Evolutionary conservation across 1,139 yeast species (phyloP).

Genomic region (Casaregolazyma suthepensis): DNA sequence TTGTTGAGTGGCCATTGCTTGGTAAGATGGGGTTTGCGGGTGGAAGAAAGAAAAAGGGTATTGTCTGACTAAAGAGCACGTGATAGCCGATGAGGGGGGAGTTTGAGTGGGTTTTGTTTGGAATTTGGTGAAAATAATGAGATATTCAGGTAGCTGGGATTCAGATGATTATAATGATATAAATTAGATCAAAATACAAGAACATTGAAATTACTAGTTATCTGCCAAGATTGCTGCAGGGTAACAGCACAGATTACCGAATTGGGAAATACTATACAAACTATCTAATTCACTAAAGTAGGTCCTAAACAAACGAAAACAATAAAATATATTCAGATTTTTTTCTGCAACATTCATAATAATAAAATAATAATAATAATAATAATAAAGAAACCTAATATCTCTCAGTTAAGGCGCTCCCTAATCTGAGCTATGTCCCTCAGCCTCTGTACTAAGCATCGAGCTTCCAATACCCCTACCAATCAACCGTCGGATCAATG

Average conservation of each 20-base stretch:
- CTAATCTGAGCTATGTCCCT: not conserved
- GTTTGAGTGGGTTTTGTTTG: not conserved
- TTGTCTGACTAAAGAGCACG: not conserved
- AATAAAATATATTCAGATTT: not conserved
- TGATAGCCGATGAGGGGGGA: not conserved
- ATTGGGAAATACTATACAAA: too few species aligned
- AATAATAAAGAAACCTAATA: constrained; percentile 2
- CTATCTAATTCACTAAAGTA: too few species aligned
- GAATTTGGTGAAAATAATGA: not conserved
- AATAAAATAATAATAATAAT: constrained; percentile 7
- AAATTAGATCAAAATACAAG: too few species aligned
- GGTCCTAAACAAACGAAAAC: not conserved
- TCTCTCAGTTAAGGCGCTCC: not conserved
- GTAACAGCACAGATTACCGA: too few species aligned
- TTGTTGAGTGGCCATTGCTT: not conserved
- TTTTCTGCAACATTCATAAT: not conserved
- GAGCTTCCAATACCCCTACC: not conserved
- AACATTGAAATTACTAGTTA: too few species aligned
- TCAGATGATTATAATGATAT: too few species aligned
- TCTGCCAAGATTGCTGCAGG: too few species aligned
- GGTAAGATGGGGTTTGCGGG: not conserved
- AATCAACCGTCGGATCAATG: constrained; percentile 15
- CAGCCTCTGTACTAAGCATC: not conserved
- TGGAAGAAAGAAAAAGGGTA: not conserved
- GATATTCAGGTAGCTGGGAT: not conserved